Percentiles rank a stretch among this genome's conserved stretches.
These are phyloP conservation scores for Senna tora DNA, from an alignment of 306 rosid species.

Conservation along the genomic window DNA sequence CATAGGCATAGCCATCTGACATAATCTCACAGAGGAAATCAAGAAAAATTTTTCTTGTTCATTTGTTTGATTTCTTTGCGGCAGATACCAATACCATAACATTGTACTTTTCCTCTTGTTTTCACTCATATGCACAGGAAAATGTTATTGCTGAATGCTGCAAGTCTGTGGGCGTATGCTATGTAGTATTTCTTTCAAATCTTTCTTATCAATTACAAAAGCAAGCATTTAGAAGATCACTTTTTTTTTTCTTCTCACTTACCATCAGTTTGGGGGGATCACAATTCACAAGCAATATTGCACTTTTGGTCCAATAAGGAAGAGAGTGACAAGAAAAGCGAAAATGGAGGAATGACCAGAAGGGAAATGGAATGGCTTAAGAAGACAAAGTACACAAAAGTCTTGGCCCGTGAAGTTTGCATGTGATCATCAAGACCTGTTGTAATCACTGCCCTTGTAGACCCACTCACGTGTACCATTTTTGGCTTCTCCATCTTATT, in stretches of 20 bases:
- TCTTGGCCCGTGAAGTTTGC: constrained; percentile 77
- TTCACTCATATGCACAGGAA: constrained; percentile 13
- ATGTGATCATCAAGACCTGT: constrained; percentile 82
- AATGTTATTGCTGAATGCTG: neutral
- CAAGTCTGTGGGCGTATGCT: constrained; percentile 39
- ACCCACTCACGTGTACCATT: constrained; percentile 80
- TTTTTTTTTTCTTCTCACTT: neutral
- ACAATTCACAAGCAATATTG: constrained; percentile 23
- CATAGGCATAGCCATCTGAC: constrained; percentile 27
- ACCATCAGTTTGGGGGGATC: neutral
- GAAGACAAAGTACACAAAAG: constrained; percentile 49
- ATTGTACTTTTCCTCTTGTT: constrained; percentile 15
- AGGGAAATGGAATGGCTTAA: constrained; percentile 43
- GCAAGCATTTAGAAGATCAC: neutral
- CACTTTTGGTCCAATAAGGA: constrained; percentile 12
- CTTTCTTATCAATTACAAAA: constrained; percentile 2
- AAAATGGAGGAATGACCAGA: no score
- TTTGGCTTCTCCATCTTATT: constrained; percentile 49
- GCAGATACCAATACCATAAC: constrained; percentile 9
- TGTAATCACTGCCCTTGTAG: constrained; percentile 70
- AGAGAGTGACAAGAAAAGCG: neutral
- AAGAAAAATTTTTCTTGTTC: neutral
- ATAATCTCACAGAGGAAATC: constrained; percentile 16
- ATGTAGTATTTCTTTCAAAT: constrained; percentile 3
- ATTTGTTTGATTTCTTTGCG: neutral